Conservation (phyloP, 108 stramenopile species). For the Pseudonitzschia multiseries region DNA sequence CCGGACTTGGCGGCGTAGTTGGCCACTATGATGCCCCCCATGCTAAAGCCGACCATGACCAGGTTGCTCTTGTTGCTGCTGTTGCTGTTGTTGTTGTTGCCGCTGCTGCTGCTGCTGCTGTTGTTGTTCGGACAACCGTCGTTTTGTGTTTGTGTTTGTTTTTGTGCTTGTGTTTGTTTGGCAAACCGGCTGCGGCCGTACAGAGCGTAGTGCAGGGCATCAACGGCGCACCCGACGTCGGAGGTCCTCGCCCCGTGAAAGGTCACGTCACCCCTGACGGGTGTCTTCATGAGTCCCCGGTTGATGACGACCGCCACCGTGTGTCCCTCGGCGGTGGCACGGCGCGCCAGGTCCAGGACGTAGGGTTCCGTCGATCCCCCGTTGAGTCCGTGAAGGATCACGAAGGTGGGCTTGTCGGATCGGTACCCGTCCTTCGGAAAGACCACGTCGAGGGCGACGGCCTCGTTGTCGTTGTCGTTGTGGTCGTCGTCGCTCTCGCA, state of each 20-base stretch:
- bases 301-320: slow-evolving; percentile 76
- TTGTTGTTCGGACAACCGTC: too few relatives aligned
- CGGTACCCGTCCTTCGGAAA: slow-evolving; percentile 46
- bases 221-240: slow-evolving; percentile 39
- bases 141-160: too few relatives aligned
- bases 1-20: slow-evolving; percentile 55
- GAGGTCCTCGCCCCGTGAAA: slow-evolving; percentile 76
- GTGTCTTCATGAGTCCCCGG: slow-evolving; percentile 83
- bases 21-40: slow-evolving; percentile 86
- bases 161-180: too few relatives aligned
- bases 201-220: not conserved
- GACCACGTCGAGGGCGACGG: slow-evolving; percentile 77
- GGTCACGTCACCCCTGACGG: slow-evolving; percentile 23
- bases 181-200: not conserved
- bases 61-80: not conserved
- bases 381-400: slow-evolving; percentile 88
- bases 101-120: too few relatives aligned
- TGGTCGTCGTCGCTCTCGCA: slow-evolving; percentile 18
- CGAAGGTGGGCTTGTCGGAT: slow-evolving; percentile 61
- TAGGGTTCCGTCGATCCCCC: slow-evolving; percentile 84
- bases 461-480: slow-evolving; percentile 47
- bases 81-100: too few relatives aligned
- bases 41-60: slow-evolving; percentile 59
- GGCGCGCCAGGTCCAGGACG: slow-evolving; percentile 67
- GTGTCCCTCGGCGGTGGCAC: slow-evolving; percentile 49